Base-by-base conservation (phyloP, 2,329 filamentous ascomycete genomes). In the Colletotrichum sp. region DNA sequence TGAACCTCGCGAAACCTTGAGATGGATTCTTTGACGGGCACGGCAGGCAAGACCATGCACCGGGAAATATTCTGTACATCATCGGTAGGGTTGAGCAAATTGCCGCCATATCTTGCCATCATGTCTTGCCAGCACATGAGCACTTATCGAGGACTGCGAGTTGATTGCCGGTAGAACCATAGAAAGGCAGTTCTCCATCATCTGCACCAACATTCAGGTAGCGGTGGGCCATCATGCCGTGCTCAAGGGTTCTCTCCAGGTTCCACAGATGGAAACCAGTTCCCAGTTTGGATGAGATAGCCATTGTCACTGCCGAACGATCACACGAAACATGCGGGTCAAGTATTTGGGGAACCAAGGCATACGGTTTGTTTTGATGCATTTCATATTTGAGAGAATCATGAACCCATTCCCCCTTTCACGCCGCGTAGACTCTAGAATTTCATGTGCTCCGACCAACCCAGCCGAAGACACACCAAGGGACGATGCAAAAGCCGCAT, bases 351-450 rank as follows among this genome's bases (percentile, higher is more conserved):
- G 70, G 70, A 36, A 69, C 74, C 59, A 36, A 36, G 25, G 70
- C 39, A 52, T 61, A 59, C 63, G 27, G 32, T 59, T 66, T 61
- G 62, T 72, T 71, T 71, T 66, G 69, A 77, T 78, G 76, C 68
- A 77, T 70, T 77, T 77, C 71, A 73, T 77, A 77, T 73, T 77
- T 77, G 77, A 78, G 77, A 78, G 77, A 78, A 77, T 77, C 77
- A 78, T 77, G 77, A 78, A 78, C 77, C 77, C 77, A 75, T 78
- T 78, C 75, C 77, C 65, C 77, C 77, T 77, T 72, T 76, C 76
- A 72, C 77, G 77, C 77, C 77, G 68, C 77, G 77, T 77, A 70
- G 75, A 77, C 77, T 77, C 75, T 75, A 77, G 66, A 73, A 70
- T 62, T 74, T 62, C 66, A 39, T 78, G 62, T 68, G 72, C 72